Base-by-base conservation (phyloP, 768 basidiomycete species). In the Rhodotorula paludigena region DNA sequence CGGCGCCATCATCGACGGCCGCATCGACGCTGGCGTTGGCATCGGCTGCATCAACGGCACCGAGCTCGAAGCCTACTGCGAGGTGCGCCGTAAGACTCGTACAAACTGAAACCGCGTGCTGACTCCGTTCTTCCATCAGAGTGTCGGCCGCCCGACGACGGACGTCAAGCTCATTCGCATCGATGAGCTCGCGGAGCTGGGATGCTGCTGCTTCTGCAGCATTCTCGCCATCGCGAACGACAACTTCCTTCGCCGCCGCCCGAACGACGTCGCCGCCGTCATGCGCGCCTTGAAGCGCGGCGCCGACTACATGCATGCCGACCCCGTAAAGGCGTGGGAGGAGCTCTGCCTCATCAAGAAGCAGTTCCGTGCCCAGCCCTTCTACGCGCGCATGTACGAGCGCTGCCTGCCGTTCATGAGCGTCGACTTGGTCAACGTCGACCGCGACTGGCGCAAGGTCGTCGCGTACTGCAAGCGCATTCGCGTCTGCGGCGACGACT, bases 121-220 rank as follows among this genome's bases (percentile, higher is more conserved):
- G 2, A 28, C 48, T 12, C 25, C 15, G 3, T 32, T 11, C 30
- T 36, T 14, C 41, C 66, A 57, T 57, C 60, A 67, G 38, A 5
- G 35, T 21, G 41, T 63, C 53, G 70, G 60, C 28, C 69, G 72
- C n/a, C 65, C 74, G 28, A 35, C 49, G 47, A 49, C 59, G 33
- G 74, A 75, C 66, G 72, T 73, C 68, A 63, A 71, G 44, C 72
- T 73, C 65, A 56, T 69, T 44, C 58, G 74, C 38, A 75, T 75
- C 60, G 74, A 75, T 54, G 64, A 72, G 51, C 60, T 73, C 28
- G 72, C 72, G 33, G 67, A 65, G 55, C 67, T 75, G 12, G 74
- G 74, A 23, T 74, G 74, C 35, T 44, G 38, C 52, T 68, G 32
- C 30, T 53, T 52, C 20, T 42, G 51, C 62, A 47, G 33, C 1